phyloP scores from a whole-genome alignment of 2,329 filamentous ascomycete genomes.

The Fusarium falciforme region DNA sequence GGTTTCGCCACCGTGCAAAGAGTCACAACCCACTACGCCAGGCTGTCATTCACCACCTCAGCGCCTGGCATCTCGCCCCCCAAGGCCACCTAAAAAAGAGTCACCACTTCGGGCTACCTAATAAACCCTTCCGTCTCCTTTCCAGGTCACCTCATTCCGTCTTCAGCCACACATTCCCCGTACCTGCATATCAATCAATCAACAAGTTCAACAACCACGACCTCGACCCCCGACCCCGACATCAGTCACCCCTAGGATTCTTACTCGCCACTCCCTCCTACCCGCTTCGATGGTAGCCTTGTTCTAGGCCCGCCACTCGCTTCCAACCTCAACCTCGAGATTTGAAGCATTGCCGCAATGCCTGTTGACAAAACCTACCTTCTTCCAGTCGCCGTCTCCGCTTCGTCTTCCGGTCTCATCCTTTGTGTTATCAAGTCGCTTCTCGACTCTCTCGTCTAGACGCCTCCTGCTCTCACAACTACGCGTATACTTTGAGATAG shows the following conservation, averaged over 20 bases:
- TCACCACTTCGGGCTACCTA: constrained; percentile 44
- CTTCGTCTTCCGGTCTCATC: constrained; percentile 70
- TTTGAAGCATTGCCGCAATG: constrained; percentile 62
- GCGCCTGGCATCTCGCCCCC: constrained; percentile 48
- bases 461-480: constrained; percentile 54
- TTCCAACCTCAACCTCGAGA: constrained; percentile 39
- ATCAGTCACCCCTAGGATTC: neutral
- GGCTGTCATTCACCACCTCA: constrained; percentile 41
- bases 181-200: constrained; percentile 45
- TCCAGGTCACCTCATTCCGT: constrained; percentile 30
- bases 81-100: constrained; percentile 49
- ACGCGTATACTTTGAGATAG: constrained; percentile 54
- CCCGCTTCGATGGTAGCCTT: constrained; percentile 50
- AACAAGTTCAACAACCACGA: constrained; percentile 26
- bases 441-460: constrained; percentile 57
- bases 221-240: constrained; percentile 16
- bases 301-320: constrained; percentile 46
- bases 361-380: constrained; percentile 63
- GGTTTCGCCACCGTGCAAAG: constrained; percentile 53
- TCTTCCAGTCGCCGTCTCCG: constrained; percentile 73
- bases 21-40: constrained; percentile 51
- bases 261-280: constrained; percentile 12
- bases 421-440: constrained; percentile 62
- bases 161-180: constrained; percentile 43
- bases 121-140: constrained; percentile 46